Conservation (phyloP, 148 eudicot genomes). For the Pharnaceum exiguum region DNA sequence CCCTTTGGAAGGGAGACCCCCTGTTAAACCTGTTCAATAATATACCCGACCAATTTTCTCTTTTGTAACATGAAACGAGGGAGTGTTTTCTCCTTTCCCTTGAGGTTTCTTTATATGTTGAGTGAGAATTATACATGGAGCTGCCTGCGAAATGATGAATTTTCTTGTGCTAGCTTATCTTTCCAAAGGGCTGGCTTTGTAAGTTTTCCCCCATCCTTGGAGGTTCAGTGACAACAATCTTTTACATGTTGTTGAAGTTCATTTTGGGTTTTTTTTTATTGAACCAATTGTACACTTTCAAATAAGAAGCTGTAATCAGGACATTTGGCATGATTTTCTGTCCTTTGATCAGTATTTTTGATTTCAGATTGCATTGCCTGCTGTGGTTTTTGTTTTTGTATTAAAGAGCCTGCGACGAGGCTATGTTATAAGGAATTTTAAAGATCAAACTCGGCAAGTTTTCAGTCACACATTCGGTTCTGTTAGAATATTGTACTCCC, state of each 20-base stretch:
- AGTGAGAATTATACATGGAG: constrained; percentile 4
- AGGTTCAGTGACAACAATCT: background rate
- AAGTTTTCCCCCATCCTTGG: constrained; percentile 5
- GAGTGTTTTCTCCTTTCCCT: background rate
- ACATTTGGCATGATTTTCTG: too few species aligned
- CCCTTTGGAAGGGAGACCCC: constrained; percentile 16
- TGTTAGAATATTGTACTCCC: too few species aligned
- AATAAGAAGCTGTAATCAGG: too few species aligned
- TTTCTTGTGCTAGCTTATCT: background rate
- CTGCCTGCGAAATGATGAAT: background rate
- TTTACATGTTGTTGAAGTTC: background rate
- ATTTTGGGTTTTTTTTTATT: background rate
- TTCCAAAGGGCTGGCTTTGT: constrained; percentile 4
- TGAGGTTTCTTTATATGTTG: background rate
- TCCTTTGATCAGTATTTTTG: too few species aligned
- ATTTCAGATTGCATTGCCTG: too few species aligned
- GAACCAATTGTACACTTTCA: background rate
- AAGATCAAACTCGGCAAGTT: too few species aligned
- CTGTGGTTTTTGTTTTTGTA: too few species aligned
- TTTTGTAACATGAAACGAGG: constrained; percentile 5
- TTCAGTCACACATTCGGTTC: too few species aligned
- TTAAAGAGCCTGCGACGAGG: too few species aligned
- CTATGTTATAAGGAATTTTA: too few species aligned
- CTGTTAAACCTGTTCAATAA: constrained; percentile 11
- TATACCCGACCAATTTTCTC: background rate